A percentile compares a stretch with the other conserved stretches of the same genome.
These are phyloP conservation scores for Aspergillus texensis DNA, from an alignment of 2,329 filamentous ascomycete genomes.

Conservation along the genomic window DNA sequence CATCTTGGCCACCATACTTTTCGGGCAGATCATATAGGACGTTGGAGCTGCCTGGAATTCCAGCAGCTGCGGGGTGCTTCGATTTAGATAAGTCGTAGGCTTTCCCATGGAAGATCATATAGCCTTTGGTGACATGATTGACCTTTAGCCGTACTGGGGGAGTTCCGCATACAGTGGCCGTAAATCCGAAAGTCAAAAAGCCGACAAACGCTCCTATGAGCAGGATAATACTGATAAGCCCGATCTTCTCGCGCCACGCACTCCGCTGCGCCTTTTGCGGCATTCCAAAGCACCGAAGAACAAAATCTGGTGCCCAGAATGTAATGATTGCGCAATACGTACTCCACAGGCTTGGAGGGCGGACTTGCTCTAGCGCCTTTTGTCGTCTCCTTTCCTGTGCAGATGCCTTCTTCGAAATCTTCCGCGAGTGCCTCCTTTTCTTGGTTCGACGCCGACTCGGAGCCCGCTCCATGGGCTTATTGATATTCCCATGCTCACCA, in stretches of 20 bases:
- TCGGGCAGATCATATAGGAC: slow-evolving; percentile 83
- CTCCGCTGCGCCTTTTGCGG: slow-evolving; percentile 81
- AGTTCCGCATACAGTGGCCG: slow-evolving; percentile 76
- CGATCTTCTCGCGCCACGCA: slow-evolving; percentile 98
- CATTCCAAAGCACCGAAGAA: slow-evolving; percentile 84
- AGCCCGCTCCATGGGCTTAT: slow-evolving; percentile 46
- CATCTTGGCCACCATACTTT: slow-evolving; percentile 84
- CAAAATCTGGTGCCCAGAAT: slow-evolving; percentile 88
- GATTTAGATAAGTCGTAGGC: slow-evolving; percentile 83
- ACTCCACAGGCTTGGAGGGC: slow-evolving; percentile 88
- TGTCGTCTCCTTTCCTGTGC: slow-evolving; percentile 63
- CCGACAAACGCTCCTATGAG: slow-evolving; percentile 86
- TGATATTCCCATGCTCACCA: slow-evolving; percentile 37
- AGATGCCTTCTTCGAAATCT: slow-evolving; percentile 57
- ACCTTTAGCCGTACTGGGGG: slow-evolving; percentile 73
- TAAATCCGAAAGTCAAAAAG: slow-evolving; percentile 97
- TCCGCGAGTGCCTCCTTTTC: slow-evolving; percentile 68
- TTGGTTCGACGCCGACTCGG: slow-evolving; percentile 43
- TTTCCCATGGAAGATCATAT: slow-evolving; percentile 94
- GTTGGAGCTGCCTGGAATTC: slow-evolving; percentile 74
- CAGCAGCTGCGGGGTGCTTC: slow-evolving; percentile 75
- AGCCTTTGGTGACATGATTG: slow-evolving; percentile 79
- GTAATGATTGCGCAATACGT: slow-evolving; percentile 93
- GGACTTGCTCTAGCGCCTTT: slow-evolving; percentile 65
- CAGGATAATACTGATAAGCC: slow-evolving; percentile 89